Evolutionary conservation across 306 rosid species (phyloP).

Genomic region (Quercus robur): DNA sequence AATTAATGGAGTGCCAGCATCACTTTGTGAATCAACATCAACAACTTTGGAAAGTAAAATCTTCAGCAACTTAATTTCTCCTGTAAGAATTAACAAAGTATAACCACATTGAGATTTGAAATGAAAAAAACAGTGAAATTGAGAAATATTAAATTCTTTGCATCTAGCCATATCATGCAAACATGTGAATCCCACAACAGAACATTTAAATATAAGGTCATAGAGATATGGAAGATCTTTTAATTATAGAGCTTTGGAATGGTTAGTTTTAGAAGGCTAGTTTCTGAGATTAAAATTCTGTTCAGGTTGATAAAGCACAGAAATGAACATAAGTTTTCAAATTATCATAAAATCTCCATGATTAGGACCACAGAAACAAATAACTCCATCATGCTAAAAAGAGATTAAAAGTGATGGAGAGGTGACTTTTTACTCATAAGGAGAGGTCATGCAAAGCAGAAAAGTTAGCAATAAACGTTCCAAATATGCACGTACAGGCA

Average conservation of each 20-base stretch:
- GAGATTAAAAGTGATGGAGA: background rate
- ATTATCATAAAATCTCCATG: background rate
- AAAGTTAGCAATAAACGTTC: background rate
- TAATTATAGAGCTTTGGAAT: background rate
- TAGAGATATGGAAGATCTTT: background rate
- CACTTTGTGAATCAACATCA: conserved; percentile 78
- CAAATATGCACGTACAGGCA: too few relatives aligned
- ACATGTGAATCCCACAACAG: background rate
- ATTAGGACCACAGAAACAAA: background rate
- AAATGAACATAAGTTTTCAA: background rate
- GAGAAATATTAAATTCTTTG: background rate
- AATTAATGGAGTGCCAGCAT: conserved; percentile 80
- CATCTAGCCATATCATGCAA: background rate
- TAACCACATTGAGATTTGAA: conserved; percentile 5
- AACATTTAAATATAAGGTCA: background rate
- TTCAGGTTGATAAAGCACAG: background rate
- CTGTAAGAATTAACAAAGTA: conserved; percentile 36
- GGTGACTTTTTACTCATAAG: background rate
- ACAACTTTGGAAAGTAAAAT: conserved; percentile 69
- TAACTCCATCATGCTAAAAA: background rate
- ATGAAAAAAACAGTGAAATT: background rate
- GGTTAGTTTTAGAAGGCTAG: background rate
- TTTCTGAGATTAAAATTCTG: background rate
- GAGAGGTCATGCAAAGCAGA: background rate
- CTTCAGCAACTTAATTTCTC: conserved; percentile 70